Conservation (phyloP, 306 rosid genomes). For the Rubus parviflorus region DNA sequence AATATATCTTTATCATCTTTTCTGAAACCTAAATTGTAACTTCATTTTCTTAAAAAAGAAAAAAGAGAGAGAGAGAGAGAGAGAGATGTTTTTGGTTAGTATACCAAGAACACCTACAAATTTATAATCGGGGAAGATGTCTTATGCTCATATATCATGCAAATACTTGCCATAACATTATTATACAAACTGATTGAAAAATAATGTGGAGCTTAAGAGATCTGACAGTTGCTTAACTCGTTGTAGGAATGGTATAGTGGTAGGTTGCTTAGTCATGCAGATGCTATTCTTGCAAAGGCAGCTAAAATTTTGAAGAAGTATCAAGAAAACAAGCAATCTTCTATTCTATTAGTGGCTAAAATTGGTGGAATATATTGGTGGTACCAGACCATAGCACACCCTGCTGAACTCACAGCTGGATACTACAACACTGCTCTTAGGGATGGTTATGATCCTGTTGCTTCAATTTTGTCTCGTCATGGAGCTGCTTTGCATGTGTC, state of each 20-base stretch:
- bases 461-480: conserved; percentile 37
- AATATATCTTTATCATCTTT: neutral
- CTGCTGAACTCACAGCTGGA: conserved; percentile 45
- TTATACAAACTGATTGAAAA: neutral
- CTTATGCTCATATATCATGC: neutral
- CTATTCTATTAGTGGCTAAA: conserved; percentile 36
- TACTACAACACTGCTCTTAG: conserved; percentile 34
- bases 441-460: conserved; percentile 41
- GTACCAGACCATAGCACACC: conserved; percentile 34
- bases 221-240: neutral
- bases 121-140: neutral
- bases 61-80: no score
- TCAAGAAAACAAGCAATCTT: conserved; percentile 19
- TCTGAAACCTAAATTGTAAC: neutral
- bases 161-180: neutral
- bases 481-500: conserved; percentile 38
- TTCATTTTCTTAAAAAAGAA: neutral
- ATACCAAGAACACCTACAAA: neutral
- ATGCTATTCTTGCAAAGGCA: conserved; percentile 41
- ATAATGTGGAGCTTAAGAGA: neutral
- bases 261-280: conserved; percentile 38
- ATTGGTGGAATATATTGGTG: conserved; percentile 45
- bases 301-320: conserved; percentile 34
- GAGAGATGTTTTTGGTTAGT: neutral
- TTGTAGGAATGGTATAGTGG: conserved; percentile 48